phyloP scores from a whole-genome alignment of 495 filamentous ascomycete species.

The Friedmanniomyces simplex region DNA sequence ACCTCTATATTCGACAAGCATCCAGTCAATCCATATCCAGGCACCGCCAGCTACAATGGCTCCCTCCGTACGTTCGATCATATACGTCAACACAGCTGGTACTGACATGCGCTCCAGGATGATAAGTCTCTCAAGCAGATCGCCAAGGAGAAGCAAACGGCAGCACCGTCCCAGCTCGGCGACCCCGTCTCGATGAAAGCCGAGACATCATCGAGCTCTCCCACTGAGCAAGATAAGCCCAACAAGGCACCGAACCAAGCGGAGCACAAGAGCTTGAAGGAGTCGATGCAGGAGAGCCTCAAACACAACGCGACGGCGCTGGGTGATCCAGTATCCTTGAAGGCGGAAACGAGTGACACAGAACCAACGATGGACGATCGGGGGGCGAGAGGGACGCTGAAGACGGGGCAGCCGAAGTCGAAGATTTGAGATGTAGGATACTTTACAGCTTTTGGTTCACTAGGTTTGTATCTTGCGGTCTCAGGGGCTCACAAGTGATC shows the following conservation, averaged over 20 bases:
- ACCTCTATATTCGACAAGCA: too few relatives aligned
- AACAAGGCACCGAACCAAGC: not conserved
- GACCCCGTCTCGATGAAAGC: conserved; percentile 23
- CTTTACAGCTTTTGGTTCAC: not conserved
- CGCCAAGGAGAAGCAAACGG: conserved; percentile 4
- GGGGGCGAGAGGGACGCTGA: conserved; percentile 11
- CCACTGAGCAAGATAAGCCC: conserved; percentile 17
- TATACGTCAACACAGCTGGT: too few relatives aligned
- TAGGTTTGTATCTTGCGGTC: too few relatives aligned
- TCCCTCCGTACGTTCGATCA: not conserved
- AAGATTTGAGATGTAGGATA: not conserved
- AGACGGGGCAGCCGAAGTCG: conserved; percentile 2
- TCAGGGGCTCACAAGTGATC: too few relatives aligned
- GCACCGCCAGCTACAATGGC: not conserved
- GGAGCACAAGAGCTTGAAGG: conserved; percentile 7
- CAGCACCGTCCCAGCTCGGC: conserved; percentile 14
- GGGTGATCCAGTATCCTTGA: conserved; percentile 25
- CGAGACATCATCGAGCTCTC: conserved; percentile 16
- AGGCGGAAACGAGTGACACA: conserved; percentile 20
- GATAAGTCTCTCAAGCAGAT: conserved; percentile 6
- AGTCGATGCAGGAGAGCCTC: conserved; percentile 13
- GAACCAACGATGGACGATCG: conserved; percentile 24
- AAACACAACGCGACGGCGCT: conserved; percentile 15
- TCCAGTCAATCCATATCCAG: too few relatives aligned
- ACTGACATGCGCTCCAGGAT: not conserved